Evolutionary conservation across 1,139 yeast species (phyloP).

Genomic region (Geotrichum aggregatum): DNA sequence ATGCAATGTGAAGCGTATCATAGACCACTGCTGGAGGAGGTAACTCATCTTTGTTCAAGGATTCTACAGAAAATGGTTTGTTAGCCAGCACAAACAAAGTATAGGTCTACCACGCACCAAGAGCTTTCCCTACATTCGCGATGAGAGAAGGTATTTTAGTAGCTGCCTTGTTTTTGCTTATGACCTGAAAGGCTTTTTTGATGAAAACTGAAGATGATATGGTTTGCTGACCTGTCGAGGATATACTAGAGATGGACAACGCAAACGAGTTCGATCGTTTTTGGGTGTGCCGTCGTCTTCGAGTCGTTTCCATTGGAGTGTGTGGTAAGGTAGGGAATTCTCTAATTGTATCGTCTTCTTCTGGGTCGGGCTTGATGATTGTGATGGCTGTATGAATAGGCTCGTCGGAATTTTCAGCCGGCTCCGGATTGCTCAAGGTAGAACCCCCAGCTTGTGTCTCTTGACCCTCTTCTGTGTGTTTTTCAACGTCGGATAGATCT

Average conservation of each 20-base stretch:
- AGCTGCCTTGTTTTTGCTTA: constrained; percentile 48
- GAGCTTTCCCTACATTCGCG: constrained; percentile 43
- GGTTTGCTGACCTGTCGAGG: constrained; percentile 31
- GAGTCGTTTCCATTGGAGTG: constrained; percentile 1
- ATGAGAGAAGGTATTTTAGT: constrained; percentile 46
- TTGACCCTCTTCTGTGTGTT: neutral
- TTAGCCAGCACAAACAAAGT: neutral
- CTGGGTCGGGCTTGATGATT: constrained; percentile 2
- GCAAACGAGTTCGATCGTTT: constrained; percentile 34
- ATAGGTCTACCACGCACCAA: constrained; percentile 32
- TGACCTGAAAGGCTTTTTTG: constrained; percentile 46
- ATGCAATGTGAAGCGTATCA: constrained; percentile 58
- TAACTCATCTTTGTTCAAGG: constrained; percentile 27
- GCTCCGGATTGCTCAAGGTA: neutral
- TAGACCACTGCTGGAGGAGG: constrained; percentile 51
- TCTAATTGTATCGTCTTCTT: constrained; percentile 6
- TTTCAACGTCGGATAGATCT: neutral
- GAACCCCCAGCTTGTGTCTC: neutral
- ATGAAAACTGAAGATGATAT: constrained; percentile 45
- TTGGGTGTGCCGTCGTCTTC: neutral
- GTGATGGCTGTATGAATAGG: constrained; percentile 1
- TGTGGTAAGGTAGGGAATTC: constrained; percentile 17
- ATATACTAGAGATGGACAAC: constrained; percentile 31
- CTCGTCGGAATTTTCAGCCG: neutral
- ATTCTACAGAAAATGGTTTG: constrained; percentile 13